Conservation (phyloP, 139 green algal species). For the Picochlorum costavermella region DNA sequence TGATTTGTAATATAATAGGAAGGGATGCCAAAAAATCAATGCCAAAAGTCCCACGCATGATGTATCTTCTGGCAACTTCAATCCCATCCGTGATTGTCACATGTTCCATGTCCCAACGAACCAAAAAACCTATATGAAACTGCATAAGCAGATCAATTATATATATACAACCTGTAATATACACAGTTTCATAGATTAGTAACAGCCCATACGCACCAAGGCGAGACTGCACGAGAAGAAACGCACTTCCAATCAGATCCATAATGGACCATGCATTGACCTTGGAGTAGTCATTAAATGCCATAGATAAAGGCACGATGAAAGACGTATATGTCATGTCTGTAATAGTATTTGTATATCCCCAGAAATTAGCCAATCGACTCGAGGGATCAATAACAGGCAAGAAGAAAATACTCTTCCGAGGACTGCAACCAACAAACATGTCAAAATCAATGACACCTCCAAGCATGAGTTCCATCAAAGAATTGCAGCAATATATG, state of each 20-base stretch:
- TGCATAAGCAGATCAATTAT: conserved; percentile 16
- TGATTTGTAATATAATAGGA: conserved; percentile 7
- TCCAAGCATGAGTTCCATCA: too few relatives aligned
- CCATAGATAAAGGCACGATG: conserved; percentile 16
- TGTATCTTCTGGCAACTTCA: conserved; percentile 9
- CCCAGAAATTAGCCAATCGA: conserved; percentile 4
- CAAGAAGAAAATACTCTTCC: conserved; percentile 7
- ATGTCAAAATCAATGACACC: not conserved
- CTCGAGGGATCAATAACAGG: conserved; percentile 7
- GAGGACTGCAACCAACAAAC: not conserved
- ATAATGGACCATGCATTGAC: conserved; percentile 2
- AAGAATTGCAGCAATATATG: not conserved
- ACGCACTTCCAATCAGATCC: conserved; percentile 10
- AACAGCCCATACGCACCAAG: not conserved
- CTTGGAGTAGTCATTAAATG: conserved; percentile 5
- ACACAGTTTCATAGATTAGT: too few relatives aligned
- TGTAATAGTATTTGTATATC: not conserved
- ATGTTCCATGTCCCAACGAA: conserved; percentile 10
- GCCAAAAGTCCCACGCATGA: conserved; percentile 10
- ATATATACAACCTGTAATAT: conserved; percentile 6
- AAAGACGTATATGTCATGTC: conserved; percentile 23
- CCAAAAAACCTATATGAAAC: conserved; percentile 21
- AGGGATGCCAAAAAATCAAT: conserved; percentile 14
- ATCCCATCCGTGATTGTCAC: conserved; percentile 12
- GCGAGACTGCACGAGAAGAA: not conserved